phyloP scores from a whole-genome alignment of 768 basidiomycete species.

The Naganishia randhawae region DNA sequence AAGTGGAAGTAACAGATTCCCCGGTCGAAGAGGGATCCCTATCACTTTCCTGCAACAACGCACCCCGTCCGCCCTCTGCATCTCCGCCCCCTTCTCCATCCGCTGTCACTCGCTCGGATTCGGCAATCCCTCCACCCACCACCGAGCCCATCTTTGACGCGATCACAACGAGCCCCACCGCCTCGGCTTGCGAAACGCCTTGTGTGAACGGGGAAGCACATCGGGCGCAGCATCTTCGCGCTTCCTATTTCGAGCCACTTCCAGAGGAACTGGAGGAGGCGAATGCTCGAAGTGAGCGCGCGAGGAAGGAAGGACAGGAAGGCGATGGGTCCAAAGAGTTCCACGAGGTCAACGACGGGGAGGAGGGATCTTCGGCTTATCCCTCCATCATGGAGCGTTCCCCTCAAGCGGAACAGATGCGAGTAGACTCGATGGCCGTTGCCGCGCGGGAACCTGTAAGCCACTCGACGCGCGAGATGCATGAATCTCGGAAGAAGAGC shows the following conservation, averaged over 20 bases:
- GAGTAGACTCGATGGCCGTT: background rate
- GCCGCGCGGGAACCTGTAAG: background rate
- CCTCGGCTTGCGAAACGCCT: conserved; percentile 15
- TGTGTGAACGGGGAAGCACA: background rate
- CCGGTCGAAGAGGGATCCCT: background rate
- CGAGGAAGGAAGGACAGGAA: background rate
- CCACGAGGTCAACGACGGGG: background rate
- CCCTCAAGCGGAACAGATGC: conserved; percentile 5
- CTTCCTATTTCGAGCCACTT: background rate
- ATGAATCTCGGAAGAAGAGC: background rate
- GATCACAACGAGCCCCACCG: background rate
- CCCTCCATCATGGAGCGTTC: background rate
- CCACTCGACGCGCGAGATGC: background rate
- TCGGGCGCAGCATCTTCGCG: background rate
- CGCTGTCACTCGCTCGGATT: background rate
- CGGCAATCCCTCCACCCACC: background rate
- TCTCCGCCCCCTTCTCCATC: background rate
- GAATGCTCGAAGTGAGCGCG: background rate
- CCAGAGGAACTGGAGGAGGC: background rate
- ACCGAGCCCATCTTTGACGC: background rate
- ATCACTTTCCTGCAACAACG: background rate
- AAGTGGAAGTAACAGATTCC: background rate
- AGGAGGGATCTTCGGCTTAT: background rate
- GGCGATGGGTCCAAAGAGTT: background rate
- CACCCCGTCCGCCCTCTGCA: background rate